phyloP scores from a whole-genome alignment of 306 rosid species.

The Citrullus colocynthis region DNA sequence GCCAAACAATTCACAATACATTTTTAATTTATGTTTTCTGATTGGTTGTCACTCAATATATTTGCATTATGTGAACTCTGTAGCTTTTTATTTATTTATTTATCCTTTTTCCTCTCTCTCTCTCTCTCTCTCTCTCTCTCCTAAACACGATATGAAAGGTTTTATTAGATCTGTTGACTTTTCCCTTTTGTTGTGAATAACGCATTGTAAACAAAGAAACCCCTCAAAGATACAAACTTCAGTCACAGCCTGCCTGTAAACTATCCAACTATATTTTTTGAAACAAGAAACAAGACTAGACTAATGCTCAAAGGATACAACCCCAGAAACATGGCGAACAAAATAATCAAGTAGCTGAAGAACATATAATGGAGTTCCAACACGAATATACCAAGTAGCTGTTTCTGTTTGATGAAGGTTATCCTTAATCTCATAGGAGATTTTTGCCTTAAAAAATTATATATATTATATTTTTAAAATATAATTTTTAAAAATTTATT shows the following conservation, averaged over 20 bases:
- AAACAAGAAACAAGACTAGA: no score
- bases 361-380: neutral
- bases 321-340: neutral
- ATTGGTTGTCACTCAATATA: neutral
- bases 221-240: neutral
- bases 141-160: neutral
- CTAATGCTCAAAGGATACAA: no score
- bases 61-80: neutral
- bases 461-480: neutral
- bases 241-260: neutral
- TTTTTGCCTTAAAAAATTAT: neutral
- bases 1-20: no score
- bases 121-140: no score
- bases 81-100: neutral
- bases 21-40: neutral
- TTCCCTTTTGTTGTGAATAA: neutral
- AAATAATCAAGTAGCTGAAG: neutral
- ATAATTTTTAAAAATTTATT: no score
- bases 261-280: neutral
- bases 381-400: neutral
- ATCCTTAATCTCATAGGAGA: neutral
- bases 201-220: neutral
- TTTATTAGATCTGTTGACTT: neutral
- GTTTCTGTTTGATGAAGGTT: neutral
- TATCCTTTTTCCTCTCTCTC: no score